Evolutionary conservation across 345 rosid species (phyloP), one percentile per base, ranked within the genome.

Genomic region (Luvunga scandens): DNA sequence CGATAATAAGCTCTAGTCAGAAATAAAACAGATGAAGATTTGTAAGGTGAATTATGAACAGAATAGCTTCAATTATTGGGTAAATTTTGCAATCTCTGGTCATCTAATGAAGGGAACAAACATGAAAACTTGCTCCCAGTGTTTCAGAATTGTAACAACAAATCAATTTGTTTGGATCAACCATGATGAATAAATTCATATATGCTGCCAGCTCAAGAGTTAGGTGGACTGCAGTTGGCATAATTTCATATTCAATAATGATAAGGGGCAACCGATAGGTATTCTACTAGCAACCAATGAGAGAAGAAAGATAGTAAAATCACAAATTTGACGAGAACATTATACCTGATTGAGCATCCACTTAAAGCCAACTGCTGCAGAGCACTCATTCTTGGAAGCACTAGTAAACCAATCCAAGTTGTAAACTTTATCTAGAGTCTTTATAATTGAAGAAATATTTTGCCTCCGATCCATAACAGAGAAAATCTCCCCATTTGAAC

Each of bases 321-420:
- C 42, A 33, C 68, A 78, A 42, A 25, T 21, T 72, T 21, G 57
- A 73, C 65, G n/a, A 75, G 22, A 75, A 48, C 8, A 36, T 69
- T 39, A 31, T 86, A 93, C 99, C 93, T 96, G 98, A 86, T 96
- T 96, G 77, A 96, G 92, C 98, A 96, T 94, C 99, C 99, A 96
- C 88, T 96, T 96, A 89, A 94, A 94, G 83, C 99, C 99, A 83
- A 91, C 86, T 0, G 99, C 97, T 7, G 95, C 98, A 39, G 99
- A 92, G 82, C 99, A 96, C 72, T 92, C 95, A 60, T 96, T 96
- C 91, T 92, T 96, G 12, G 98, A 90, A 81, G 99, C 97, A 78
- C 99, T 96, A 5, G 84, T 87, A 59, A 91, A 81, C 98, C 91
- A 90, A 69, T 96, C 99, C 69, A 96, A 88, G 84, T 94, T 96